Evolutionary conservation across 1,284 basidiomycete species (phyloP).

Genomic region (Marasmius fiardii): DNA sequence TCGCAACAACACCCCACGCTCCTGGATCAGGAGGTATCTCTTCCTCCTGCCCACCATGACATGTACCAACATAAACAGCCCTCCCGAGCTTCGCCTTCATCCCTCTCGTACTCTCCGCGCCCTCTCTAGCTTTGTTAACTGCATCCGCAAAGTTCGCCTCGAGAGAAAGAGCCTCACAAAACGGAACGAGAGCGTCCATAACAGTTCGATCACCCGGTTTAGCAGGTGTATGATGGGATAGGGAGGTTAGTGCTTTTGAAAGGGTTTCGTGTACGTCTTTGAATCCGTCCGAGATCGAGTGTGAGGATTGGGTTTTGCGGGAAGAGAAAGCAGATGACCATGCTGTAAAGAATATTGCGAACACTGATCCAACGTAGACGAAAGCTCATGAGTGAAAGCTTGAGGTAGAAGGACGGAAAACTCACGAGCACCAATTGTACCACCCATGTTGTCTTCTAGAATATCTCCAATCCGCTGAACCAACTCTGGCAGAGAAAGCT

Average conservation of each 20-base stretch:
- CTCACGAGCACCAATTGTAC: slow-evolving; percentile 35
- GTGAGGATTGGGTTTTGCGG: too few relatives aligned
- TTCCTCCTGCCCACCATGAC: slow-evolving; percentile 15
- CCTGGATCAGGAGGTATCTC: slow-evolving; percentile 14
- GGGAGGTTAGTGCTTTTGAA: slow-evolving; percentile 31
- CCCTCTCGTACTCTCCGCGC: slow-evolving; percentile 43
- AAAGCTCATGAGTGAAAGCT: background rate
- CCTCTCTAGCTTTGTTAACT: slow-evolving; percentile 33
- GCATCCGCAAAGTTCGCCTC: slow-evolving; percentile 30
- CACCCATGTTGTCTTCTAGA: slow-evolving; percentile 34
- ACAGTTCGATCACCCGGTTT: slow-evolving; percentile 52
- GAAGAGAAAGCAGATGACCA: slow-evolving; percentile 8
- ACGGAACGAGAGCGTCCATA: slow-evolving; percentile 50
- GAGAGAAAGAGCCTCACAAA: slow-evolving; percentile 33
- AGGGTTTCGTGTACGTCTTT: too few relatives aligned
- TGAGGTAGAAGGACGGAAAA: background rate
- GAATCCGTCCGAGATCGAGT: too few relatives aligned
- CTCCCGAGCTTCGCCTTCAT: slow-evolving; percentile 48
- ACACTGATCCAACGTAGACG: slow-evolving; percentile 28
- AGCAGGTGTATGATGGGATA: slow-evolving; percentile 47
- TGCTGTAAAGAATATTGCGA: slow-evolving; percentile 49
- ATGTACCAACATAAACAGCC: slow-evolving; percentile 45
- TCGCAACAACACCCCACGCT: slow-evolving; percentile 12
- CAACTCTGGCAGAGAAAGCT: slow-evolving; percentile 14
- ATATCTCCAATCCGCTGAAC: slow-evolving; percentile 23